Percentiles rank a stretch among this genome's conserved stretches.
phyloP scores from a whole-genome alignment of 495 filamentous ascomycete genomes.

The Aspergillus homomorphus region DNA sequence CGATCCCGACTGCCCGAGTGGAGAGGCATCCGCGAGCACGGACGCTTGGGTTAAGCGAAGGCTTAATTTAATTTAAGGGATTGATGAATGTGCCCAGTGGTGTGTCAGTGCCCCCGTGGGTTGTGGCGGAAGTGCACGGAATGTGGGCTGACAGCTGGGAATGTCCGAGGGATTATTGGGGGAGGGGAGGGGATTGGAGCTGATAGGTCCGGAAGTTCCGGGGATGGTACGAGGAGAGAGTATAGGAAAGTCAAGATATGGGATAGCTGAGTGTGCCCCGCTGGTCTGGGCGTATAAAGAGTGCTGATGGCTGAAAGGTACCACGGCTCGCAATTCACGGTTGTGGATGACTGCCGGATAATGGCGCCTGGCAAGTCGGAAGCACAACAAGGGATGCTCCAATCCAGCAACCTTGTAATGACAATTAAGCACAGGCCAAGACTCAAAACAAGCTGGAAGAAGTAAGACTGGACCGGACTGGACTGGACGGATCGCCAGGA shows the following conservation, averaged over 20 bases:
- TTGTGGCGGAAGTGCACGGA: neutral
- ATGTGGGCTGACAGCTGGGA: neutral
- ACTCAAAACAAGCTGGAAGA: too few species aligned
- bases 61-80: too few species aligned
- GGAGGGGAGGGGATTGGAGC: neutral
- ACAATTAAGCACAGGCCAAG: too few species aligned
- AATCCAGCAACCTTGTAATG: too few species aligned
- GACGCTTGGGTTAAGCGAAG: neutral
- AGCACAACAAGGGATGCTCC: too few species aligned
- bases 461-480: neutral
- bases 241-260: neutral
- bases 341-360: neutral
- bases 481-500: neutral
- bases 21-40: conserved; percentile 33
- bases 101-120: too few species aligned
- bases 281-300: neutral
- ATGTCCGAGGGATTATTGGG: neutral
- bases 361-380: neutral
- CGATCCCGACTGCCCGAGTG: conserved; percentile 42
- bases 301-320: neutral
- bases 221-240: neutral
- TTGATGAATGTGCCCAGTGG: too few species aligned
- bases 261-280: neutral
- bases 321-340: neutral
- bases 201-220: neutral